Evolutionary conservation across 805 yeast species (phyloP).

Genomic region (Monosporozyma servazzii): DNA sequence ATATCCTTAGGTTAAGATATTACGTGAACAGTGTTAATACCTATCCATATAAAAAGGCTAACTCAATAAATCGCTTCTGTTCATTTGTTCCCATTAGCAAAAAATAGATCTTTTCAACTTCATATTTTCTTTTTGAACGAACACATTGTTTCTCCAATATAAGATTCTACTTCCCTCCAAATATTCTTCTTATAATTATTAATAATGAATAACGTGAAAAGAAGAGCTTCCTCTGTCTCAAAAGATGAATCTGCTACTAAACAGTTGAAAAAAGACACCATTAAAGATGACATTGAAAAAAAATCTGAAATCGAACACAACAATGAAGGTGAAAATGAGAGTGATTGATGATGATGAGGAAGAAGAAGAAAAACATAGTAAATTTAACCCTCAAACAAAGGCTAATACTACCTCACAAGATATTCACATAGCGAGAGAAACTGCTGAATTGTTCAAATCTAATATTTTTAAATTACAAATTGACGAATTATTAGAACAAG

Average conservation of each 20-base stretch:
- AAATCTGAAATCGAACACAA: conserved; percentile 4
- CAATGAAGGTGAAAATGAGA: conserved; percentile 11
- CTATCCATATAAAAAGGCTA: neutral
- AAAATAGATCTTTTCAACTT: no score
- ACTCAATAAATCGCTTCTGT: neutral
- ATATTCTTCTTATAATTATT: neutral
- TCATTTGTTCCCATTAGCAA: neutral
- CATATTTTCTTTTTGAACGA: neutral
- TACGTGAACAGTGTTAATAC: neutral
- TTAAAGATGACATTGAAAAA: neutral
- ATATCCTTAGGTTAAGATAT: neutral
- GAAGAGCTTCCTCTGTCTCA: conserved; percentile 6
- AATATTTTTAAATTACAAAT: conserved; percentile 92
- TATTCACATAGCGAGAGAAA: conserved; percentile 83
- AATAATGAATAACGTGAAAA: conserved; percentile 4
- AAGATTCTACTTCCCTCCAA: neutral
- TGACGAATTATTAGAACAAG: conserved; percentile 79
- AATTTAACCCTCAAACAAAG: conserved; percentile 6
- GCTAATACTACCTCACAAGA: conserved; percentile 50
- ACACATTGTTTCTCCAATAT: neutral
- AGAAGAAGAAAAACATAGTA: conserved; percentile 11
- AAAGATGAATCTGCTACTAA: neutral
- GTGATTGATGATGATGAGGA: conserved; percentile 14
- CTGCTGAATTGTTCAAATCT: conserved; percentile 89
- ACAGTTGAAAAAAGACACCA: conserved; percentile 2